These are phyloP conservation scores for Boletus edulis DNA, from an alignment of 768 basidiomycete species.

Conservation along the genomic window DNA sequence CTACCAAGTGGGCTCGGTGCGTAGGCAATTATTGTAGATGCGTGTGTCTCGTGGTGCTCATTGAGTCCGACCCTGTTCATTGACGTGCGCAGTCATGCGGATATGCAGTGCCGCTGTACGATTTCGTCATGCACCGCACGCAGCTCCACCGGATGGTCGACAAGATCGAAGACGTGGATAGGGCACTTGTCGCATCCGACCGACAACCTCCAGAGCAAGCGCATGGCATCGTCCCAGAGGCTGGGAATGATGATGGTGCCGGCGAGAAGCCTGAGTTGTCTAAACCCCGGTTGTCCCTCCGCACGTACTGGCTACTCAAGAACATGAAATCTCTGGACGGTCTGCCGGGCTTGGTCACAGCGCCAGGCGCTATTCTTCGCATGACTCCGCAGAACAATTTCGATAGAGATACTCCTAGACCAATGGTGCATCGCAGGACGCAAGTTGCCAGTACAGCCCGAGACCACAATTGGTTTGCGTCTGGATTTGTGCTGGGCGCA, in stretches of 20 bases:
- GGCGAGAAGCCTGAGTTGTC: neutral
- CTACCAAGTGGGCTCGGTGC: conserved; percentile 51
- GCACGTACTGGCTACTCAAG: conserved; percentile 47
- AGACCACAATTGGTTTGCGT: conserved; percentile 11
- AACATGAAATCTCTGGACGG: conserved; percentile 60
- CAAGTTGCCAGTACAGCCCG: neutral
- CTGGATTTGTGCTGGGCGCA: conserved; percentile 21
- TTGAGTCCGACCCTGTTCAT: neutral
- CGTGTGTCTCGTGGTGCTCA: neutral
- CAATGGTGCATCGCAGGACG: conserved; percentile 8
- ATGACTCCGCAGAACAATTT: conserved; percentile 14
- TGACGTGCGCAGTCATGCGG: conserved; percentile 55
- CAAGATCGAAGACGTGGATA: conserved; percentile 43
- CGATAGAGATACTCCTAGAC: conserved; percentile 10
- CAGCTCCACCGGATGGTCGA: conserved; percentile 42
- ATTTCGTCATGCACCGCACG: conserved; percentile 55
- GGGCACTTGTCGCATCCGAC: conserved; percentile 8
- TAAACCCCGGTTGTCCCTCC: conserved; percentile 39
- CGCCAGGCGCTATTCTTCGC: conserved; percentile 17
- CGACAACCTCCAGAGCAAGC: neutral
- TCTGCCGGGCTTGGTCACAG: conserved; percentile 45
- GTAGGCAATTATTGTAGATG: conserved; percentile 5
- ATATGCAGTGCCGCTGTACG: conserved; percentile 59
- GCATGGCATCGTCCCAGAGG: neutral
- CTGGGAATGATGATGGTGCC: neutral